phyloP scores from a whole-genome alignment of 176 grass and related monocot species.

The Tuctoria greenei region DNA sequence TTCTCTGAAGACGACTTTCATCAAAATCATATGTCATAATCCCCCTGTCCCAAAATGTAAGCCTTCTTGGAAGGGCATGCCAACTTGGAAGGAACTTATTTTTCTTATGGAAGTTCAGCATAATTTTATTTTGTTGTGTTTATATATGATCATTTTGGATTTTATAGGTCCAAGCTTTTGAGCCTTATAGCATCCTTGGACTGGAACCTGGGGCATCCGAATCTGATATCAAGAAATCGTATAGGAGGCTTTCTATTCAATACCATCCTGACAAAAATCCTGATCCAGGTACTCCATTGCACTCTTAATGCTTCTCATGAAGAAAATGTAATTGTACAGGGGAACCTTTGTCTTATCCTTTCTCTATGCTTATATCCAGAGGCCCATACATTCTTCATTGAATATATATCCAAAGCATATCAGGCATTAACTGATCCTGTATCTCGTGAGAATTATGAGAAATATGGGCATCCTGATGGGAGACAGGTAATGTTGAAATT shows the following conservation, averaged over 20 bases:
- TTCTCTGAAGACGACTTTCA: not conserved
- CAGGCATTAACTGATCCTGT: slow-evolving; percentile 91
- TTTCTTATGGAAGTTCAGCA: not conserved
- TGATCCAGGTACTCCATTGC: slow-evolving; percentile 64
- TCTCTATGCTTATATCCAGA: slow-evolving; percentile 55
- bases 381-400: slow-evolving; percentile 94
- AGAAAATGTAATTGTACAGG: slow-evolving; percentile 8
- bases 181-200: slow-evolving; percentile 97
- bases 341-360: slow-evolving; percentile 25
- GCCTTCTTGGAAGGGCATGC: not conserved
- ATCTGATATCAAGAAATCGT: slow-evolving; percentile 90
- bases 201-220: slow-evolving; percentile 81
- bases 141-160: slow-evolving; percentile 34
- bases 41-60: too few relatives aligned
- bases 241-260: slow-evolving; percentile 87
- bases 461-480: slow-evolving; percentile 99
- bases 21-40: not conserved
- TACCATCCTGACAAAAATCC: slow-evolving; percentile 99
- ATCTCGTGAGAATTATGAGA: slow-evolving; percentile 99
- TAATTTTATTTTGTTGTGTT: not conserved
- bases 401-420: slow-evolving; percentile 99
- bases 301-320: not conserved
- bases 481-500: slow-evolving; percentile 69
- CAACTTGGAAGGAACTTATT: not conserved
- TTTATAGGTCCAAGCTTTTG: slow-evolving; percentile 85